Conservation (phyloP, 148 eudicot genomes). For the Rhododendron williamsianum region DNA sequence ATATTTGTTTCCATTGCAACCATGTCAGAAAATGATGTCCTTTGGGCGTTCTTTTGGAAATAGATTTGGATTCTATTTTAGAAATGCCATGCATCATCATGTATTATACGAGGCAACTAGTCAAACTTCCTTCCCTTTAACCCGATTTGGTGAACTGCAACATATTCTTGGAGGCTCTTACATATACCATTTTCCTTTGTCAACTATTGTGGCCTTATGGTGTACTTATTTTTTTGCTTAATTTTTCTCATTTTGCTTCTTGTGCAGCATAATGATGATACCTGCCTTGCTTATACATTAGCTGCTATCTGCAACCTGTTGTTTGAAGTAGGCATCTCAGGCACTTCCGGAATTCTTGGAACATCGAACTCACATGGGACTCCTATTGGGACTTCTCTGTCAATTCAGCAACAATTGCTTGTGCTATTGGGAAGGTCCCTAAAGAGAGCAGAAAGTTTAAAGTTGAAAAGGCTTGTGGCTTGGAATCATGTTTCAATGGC, state of each 20-base stretch:
- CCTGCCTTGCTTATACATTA: conserved; percentile 88
- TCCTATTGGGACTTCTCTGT: conserved; percentile 55
- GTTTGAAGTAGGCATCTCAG: conserved; percentile 73
- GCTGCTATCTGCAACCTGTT: conserved; percentile 79
- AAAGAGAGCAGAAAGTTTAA: conserved; percentile 71
- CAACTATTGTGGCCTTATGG: conserved; percentile 9
- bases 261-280: conserved; percentile 80
- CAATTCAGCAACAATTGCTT: conserved; percentile 79
- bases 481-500: conserved; percentile 84
- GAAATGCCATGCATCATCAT: not conserved
- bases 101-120: not conserved
- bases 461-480: conserved; percentile 65
- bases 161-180: not conserved
- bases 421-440: conserved; percentile 76
- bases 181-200: not conserved
- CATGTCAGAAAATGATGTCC: not conserved
- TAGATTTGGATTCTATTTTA: not conserved
- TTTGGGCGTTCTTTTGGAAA: not conserved
- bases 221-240: not conserved
- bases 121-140: not conserved
- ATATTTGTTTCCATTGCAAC: not conserved
- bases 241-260: conserved; percentile 6
- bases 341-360: conserved; percentile 65
- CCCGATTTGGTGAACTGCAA: not conserved
- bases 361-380: conserved; percentile 68